phyloP scores from a whole-genome alignment of 2,329 filamentous ascomycete genomes.

The Venturia carpophila region DNA sequence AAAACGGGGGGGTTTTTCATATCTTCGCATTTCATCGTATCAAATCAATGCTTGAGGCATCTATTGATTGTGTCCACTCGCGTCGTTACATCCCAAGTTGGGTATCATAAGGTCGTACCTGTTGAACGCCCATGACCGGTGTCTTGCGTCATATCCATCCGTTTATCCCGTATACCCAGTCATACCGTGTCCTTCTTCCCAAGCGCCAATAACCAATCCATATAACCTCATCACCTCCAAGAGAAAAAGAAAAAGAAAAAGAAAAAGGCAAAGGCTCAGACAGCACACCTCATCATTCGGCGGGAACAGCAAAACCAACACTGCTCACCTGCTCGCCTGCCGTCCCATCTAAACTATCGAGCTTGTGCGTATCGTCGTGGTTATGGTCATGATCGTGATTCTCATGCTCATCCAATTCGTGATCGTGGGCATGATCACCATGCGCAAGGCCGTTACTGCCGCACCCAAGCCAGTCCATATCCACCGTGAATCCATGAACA shows the following conservation, averaged over 20 bases:
- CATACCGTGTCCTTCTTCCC: background rate
- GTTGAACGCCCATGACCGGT: background rate
- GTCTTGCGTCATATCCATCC: background rate
- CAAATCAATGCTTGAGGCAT: too few species aligned
- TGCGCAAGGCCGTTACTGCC: background rate
- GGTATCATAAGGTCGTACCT: constrained; percentile 1
- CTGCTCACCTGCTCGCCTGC: background rate
- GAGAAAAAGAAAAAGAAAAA: too few species aligned
- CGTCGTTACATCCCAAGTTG: background rate
- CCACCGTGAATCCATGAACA: constrained; percentile 25
- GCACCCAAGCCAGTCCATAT: constrained; percentile 24
- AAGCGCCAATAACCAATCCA: background rate
- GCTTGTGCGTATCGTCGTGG: background rate
- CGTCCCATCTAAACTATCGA: background rate
- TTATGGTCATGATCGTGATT: background rate
- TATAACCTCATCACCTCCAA: background rate
- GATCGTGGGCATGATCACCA: background rate
- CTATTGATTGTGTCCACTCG: background rate
- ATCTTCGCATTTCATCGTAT: too few species aligned
- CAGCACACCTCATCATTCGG: background rate
- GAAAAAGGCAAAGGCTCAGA: background rate
- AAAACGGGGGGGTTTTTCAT: too few species aligned
- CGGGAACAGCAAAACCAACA: constrained; percentile 4
- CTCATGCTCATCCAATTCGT: background rate
- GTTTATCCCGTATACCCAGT: background rate